Conservation (phyloP, 2,329 filamentous ascomycete genomes). For the Fusarium compactum region DNA sequence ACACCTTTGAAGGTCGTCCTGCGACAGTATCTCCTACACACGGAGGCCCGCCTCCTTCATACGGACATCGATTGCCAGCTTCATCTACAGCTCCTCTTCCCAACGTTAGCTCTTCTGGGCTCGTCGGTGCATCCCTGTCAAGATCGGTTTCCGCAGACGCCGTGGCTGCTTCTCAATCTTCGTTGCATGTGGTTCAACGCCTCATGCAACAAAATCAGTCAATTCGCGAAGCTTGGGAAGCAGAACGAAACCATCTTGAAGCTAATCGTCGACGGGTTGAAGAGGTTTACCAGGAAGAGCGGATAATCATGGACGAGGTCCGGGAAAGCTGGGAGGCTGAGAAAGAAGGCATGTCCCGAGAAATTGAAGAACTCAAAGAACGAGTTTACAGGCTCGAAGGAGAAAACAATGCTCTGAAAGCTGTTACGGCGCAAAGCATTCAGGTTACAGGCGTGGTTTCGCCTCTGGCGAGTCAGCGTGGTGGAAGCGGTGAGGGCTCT, state of each 20-base stretch:
- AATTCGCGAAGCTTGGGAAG: conserved; percentile 64
- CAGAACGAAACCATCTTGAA: conserved; percentile 66
- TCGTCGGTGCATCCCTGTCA: conserved; percentile 44
- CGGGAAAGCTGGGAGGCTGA: conserved; percentile 61
- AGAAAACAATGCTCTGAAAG: conserved; percentile 53
- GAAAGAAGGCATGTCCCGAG: conserved; percentile 55
- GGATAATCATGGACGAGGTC: conserved; percentile 65
- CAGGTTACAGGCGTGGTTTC: conserved; percentile 50
- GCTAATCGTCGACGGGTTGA: conserved; percentile 66
- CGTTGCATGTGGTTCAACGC: conserved; percentile 55
- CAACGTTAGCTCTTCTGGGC: conserved; percentile 33
- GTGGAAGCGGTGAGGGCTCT: conserved; percentile 43
- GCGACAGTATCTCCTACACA: conserved; percentile 37
- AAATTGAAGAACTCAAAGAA: conserved; percentile 58
- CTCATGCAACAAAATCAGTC: conserved; percentile 58
- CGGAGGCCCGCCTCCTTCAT: conserved; percentile 24
- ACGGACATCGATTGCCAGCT: conserved; percentile 33
- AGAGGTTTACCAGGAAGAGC: conserved; percentile 67
- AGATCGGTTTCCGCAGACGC: conserved; percentile 50
- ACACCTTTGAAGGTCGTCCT: conserved; percentile 22
- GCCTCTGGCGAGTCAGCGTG: conserved; percentile 47
- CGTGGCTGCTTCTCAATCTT: conserved; percentile 49
- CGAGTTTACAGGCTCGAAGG: conserved; percentile 53
- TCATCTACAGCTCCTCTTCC: conserved; percentile 43
- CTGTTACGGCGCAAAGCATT: conserved; percentile 48